phyloP scores from a whole-genome alignment of 176 grass and related monocot species.

The Metroxylon sagu region DNA sequence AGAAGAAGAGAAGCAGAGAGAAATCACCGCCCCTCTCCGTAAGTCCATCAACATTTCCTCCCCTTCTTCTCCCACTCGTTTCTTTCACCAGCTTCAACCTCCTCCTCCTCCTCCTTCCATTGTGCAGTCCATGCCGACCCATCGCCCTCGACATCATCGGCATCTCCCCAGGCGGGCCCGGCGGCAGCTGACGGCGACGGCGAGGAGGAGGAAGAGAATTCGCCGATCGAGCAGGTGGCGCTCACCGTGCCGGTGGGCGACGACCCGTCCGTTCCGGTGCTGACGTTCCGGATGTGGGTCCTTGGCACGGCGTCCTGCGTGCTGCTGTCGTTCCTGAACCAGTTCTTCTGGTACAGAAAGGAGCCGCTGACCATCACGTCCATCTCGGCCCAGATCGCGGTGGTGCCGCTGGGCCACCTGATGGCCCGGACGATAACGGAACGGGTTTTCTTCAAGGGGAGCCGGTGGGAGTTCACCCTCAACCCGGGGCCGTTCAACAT shows the following conservation, averaged over 20 bases:
- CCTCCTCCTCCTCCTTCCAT: too few species aligned
- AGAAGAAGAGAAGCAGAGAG: too few species aligned
- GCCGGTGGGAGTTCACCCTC: slow-evolving; percentile 55
- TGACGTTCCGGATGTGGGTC: slow-evolving; percentile 98
- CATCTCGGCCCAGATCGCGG: slow-evolving; percentile 91
- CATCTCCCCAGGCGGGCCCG: neutral
- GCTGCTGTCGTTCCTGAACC: slow-evolving; percentile 84
- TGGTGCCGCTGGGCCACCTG: slow-evolving; percentile 65
- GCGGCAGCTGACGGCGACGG: neutral
- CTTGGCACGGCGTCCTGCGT: slow-evolving; percentile 63
- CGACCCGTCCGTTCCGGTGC: slow-evolving; percentile 46
- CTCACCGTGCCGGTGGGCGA: slow-evolving; percentile 74
- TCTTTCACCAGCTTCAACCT: neutral
- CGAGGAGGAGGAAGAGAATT: slow-evolving; percentile 55
- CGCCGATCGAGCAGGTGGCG: slow-evolving; percentile 91
- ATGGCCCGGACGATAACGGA: slow-evolving; percentile 43
- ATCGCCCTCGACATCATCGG: neutral
- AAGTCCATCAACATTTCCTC: slow-evolving; percentile 2
- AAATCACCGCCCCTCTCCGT: slow-evolving; percentile 48
- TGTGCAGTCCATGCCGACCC: too few species aligned
- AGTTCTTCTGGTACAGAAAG: slow-evolving; percentile 96
- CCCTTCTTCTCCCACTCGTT: neutral
- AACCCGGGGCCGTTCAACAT: slow-evolving; percentile 87
- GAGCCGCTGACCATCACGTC: slow-evolving; percentile 86
- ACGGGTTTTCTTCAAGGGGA: slow-evolving; percentile 36